Percentiles rank a stretch among this genome's conserved stretches.
These are phyloP conservation scores for Polychytrium aggregatum DNA, from an alignment of 192 early-diverging fungal species.

Conservation along the genomic window DNA sequence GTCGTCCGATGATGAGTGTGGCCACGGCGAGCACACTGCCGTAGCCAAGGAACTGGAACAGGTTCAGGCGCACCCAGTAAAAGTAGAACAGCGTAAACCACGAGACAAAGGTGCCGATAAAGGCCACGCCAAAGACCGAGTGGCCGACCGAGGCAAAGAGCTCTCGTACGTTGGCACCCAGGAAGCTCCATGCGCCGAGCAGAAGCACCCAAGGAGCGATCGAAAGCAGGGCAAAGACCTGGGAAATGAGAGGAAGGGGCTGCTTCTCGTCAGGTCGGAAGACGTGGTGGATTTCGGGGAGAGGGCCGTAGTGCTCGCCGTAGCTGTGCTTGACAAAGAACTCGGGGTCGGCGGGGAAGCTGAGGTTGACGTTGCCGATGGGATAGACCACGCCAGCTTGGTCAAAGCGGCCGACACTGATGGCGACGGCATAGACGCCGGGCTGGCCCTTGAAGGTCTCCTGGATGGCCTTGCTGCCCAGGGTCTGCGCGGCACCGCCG, in stretches of 20 bases:
- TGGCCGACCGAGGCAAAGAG: conserved; percentile 10
- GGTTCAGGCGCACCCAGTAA: conserved; percentile 28
- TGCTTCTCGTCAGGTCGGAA: conserved; percentile 20
- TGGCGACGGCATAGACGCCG: too few species aligned
- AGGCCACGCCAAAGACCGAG: conserved; percentile 20
- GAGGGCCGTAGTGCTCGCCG: conserved; percentile 11
- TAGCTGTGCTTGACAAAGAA: too few species aligned
- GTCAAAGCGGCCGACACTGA: too few species aligned
- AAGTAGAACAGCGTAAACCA: conserved; percentile 20
- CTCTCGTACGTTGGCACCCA: conserved; percentile 25
- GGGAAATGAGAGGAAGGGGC: conserved; percentile 15
- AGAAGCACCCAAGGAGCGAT: conserved; percentile 28
- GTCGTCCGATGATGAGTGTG: conserved; percentile 22
- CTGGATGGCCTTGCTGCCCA: too few species aligned
- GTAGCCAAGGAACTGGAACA: conserved; percentile 37
- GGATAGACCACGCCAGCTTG: too few species aligned
- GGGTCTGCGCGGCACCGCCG: too few species aligned
- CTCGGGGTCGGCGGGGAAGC: too few species aligned
- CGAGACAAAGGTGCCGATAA: conserved; percentile 14
- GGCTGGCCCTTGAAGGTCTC: too few species aligned
- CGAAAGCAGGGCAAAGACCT: conserved; percentile 16
- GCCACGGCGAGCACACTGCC: conserved; percentile 18
- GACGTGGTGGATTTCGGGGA: conserved; percentile 20
- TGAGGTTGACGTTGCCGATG: too few species aligned
- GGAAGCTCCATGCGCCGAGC: conserved; percentile 8